Conservation (phyloP, 2,329 filamentous ascomycete species). For the Endocalyx cinctus region DNA sequence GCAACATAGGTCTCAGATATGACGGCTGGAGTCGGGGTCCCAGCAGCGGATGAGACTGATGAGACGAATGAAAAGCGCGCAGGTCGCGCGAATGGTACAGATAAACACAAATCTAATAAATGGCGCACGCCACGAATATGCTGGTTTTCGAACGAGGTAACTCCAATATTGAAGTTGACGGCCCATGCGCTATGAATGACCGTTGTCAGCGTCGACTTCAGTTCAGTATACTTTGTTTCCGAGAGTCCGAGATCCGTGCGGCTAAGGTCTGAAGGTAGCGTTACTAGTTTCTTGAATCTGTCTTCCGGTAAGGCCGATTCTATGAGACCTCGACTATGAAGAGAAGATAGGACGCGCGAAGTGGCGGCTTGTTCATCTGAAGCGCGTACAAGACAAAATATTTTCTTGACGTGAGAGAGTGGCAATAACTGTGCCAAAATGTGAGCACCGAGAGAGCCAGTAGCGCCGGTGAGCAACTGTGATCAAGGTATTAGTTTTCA, state of each 20-base stretch:
- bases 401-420: conserved; percentile 48
- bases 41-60: conserved; percentile 37
- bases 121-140: conserved; percentile 42
- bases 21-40: conserved; percentile 30
- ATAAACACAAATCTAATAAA: conserved; percentile 36
- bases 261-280: conserved; percentile 37
- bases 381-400: conserved; percentile 47
- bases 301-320: conserved; percentile 21
- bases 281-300: conserved; percentile 25
- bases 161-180: conserved; percentile 50
- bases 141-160: conserved; percentile 41
- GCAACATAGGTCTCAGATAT: conserved; percentile 32
- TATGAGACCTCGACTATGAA: conserved; percentile 32
- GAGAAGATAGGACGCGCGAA: conserved; percentile 23
- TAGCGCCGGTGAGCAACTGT: conserved; percentile 55
- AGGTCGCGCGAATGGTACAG: conserved; percentile 25
- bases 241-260: conserved; percentile 35
- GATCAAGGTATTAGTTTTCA: not conserved
- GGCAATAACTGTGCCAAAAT: conserved; percentile 53
- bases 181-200: conserved; percentile 50
- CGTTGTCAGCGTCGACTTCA: conserved; percentile 30
- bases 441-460: conserved; percentile 57
- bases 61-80: conserved; percentile 41
- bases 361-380: conserved; percentile 26
- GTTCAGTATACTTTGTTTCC: conserved; percentile 16